Conservation (phyloP, 257 asterid species). For the Capsicum baccatum region DNA sequence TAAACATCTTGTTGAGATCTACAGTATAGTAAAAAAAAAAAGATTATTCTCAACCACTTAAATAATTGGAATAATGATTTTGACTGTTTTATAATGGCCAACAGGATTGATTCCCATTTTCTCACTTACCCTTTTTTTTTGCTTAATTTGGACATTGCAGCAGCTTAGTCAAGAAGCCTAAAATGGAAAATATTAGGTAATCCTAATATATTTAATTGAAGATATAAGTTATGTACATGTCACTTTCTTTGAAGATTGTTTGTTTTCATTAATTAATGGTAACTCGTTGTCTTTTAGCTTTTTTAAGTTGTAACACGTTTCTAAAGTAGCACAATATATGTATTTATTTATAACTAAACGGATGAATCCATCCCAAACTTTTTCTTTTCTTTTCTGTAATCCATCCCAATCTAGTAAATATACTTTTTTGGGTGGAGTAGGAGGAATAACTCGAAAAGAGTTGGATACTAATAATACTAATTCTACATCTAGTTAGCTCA, state of each 20-base stretch:
- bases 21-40: no score
- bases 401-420: conserved; percentile 21
- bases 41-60: neutral
- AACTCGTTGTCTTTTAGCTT: neutral
- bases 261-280: neutral
- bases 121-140: neutral
- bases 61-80: neutral
- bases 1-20: neutral
- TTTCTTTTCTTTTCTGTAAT: no score
- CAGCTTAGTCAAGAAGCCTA: neutral
- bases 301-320: neutral
- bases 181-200: conserved; percentile 26
- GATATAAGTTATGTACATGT: conserved; percentile 14
- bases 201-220: neutral
- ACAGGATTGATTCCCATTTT: conserved; percentile 23
- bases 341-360: neutral
- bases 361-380: neutral
- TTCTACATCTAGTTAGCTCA: no score
- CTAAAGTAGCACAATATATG: neutral
- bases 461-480: no score
- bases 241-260: conserved; percentile 12
- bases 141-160: conserved; percentile 15
- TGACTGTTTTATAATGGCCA: conserved; percentile 26
- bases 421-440: conserved; percentile 9
- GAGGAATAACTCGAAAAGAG: neutral